A percentile compares a stretch with the other conserved stretches of the same genome.
These are phyloP conservation scores for Mycena polygramma DNA, from an alignment of 768 basidiomycete species.

Conservation along the genomic window DNA sequence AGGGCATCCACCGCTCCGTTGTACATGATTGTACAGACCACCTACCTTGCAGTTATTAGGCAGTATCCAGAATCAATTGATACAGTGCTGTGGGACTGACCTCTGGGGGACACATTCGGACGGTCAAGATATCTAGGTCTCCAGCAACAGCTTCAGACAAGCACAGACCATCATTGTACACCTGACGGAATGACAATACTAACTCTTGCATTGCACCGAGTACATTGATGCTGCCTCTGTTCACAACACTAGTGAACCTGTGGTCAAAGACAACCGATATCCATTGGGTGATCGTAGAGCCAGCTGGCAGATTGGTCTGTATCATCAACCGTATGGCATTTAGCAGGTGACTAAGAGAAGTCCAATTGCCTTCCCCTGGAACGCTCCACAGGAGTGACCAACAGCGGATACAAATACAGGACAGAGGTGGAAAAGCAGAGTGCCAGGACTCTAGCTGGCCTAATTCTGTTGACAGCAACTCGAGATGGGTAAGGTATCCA, in stretches of 20 bases:
- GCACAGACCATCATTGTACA: constrained; percentile 2
- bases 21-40: not conserved
- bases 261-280: not conserved
- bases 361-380: not conserved
- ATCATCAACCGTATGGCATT: not conserved
- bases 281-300: constrained; percentile 4
- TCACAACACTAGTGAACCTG: not conserved
- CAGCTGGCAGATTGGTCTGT: not conserved
- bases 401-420: constrained; percentile 1
- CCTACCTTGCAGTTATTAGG: too few relatives aligned
- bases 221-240: not conserved
- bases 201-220: constrained; percentile 10
- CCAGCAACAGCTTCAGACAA: not conserved
- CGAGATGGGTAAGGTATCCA: too few relatives aligned
- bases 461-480: too few relatives aligned
- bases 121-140: constrained; percentile 9
- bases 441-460: too few relatives aligned
- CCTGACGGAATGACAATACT: constrained; percentile 6
- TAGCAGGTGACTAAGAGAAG: not conserved
- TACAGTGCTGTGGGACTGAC: too few relatives aligned
- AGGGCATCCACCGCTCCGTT: not conserved
- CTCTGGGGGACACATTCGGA: not conserved
- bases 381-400: not conserved
- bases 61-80: too few relatives aligned
- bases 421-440: constrained; percentile 9